Evolutionary conservation across 805 yeast genomes (phyloP), one percentile per base, ranked within the genome.

Genomic region (Kazachstania bromeliacearum): DNA sequence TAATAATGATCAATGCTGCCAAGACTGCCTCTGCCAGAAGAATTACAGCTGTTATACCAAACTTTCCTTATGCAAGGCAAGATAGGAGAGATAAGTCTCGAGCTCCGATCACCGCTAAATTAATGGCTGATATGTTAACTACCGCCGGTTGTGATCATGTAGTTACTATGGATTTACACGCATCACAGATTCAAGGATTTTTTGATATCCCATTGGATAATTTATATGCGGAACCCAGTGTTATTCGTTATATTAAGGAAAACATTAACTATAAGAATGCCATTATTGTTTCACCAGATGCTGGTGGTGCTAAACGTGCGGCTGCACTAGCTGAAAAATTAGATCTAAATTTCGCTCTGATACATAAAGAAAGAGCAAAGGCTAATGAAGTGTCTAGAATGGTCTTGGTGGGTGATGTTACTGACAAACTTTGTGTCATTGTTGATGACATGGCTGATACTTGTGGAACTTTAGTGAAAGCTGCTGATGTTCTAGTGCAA

Each of bases 401-500:
- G 94, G 88, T 81, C 14, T 66, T 82, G 33, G 94, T 82, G 33
- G 94, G 94, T 51, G 92, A 82, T 62, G 94, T 82, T 27, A 63
- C 77, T 2, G 79, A 73, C 42, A 82, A 82, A 59, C 67, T 75
- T 33, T 82, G 92, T 64, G 66, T 82, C 39, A 73, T 82, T 47
- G 84, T 82, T 33, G 94, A 82, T 61, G 94, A 82, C 58, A 82
- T 82, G 87, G 92, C 92, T 29, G 94, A 82, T 57, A 82, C 94
- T 14, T 82, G 94, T 63, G 92, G 92, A 42, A 82, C 94, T 13
- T 63, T 82, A 43, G 83, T 79, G 35, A 82, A 82, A 60, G 92
- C 92, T 23, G 83, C 87, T 15, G 88, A 82, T 43, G 73, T 79
- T 10, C 64, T 82, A 37, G 54, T 82, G 41, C 76, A 72, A 15